phyloP scores from a whole-genome alignment of 352 stramenopile genomes.

The Globisporangium spinosum region DNA sequence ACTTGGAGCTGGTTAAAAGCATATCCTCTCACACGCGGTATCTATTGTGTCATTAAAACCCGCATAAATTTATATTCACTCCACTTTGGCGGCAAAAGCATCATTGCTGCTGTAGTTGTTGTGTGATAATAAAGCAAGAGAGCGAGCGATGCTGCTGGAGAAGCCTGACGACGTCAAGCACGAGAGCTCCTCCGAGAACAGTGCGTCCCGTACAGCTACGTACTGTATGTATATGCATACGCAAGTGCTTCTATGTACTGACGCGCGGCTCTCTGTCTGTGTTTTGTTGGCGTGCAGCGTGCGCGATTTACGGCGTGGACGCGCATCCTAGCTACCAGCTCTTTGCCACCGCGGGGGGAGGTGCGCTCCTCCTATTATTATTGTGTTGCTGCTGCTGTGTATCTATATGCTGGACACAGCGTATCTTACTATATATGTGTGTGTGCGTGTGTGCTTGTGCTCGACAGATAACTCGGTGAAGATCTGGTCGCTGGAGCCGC shows the following conservation, averaged over 20 bases:
- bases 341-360: conserved; percentile 76
- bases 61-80: not conserved
- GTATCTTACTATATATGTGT: not conserved
- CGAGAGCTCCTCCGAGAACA: conserved; percentile 61
- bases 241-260: not conserved
- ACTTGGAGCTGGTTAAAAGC: not conserved
- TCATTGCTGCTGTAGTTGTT: not conserved
- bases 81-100: not conserved
- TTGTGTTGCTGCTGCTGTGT: not conserved
- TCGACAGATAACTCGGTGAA: conserved; percentile 71
- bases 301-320: conserved; percentile 84
- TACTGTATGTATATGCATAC: not conserved
- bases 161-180: conserved; percentile 78
- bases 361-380: conserved; percentile 19
- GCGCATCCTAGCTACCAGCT: conserved; percentile 68
- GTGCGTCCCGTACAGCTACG: conserved; percentile 24
- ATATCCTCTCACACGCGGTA: not conserved
- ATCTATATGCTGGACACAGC: not conserved
- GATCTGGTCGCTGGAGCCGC: conserved; percentile 67
- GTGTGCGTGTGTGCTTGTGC: too few relatives aligned
- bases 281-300: conserved; percentile 32
- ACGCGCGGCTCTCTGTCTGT: not conserved
- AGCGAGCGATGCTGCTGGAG: conserved; percentile 67
- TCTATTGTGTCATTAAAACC: not conserved
- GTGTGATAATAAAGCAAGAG: not conserved